Evolutionary conservation across 768 basidiomycete species (phyloP).

Genomic region (Phlegmacium glaucopus): DNA sequence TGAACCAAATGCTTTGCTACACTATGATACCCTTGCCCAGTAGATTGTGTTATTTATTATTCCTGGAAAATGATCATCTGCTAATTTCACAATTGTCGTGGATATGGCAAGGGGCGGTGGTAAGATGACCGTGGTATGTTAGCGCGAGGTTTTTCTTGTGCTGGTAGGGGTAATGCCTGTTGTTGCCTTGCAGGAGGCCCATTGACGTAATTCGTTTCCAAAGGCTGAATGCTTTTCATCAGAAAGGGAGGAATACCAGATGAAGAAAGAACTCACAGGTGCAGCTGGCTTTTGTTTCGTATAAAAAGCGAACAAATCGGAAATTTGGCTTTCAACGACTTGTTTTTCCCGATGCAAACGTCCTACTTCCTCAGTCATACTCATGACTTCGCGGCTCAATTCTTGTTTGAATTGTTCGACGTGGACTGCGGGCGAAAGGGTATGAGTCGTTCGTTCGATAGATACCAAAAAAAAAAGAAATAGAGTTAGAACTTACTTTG

Average conservation of each 20-base stretch:
- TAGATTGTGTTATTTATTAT: neutral
- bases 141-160: slow-evolving; percentile 12
- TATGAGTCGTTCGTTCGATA: neutral
- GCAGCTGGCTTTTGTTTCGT: slow-evolving; percentile 52
- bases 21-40: neutral
- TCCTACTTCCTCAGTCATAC: slow-evolving; percentile 71
- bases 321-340: slow-evolving; percentile 64
- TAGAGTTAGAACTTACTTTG: slow-evolving; percentile 44
- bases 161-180: neutral
- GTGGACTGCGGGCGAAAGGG: slow-evolving; percentile 48
- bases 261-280: slow-evolving; percentile 10
- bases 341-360: slow-evolving; percentile 65
- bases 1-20: slow-evolving; percentile 5
- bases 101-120: slow-evolving; percentile 24
- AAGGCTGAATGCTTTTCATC: slow-evolving; percentile 13
- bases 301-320: slow-evolving; percentile 70
- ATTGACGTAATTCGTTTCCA: slow-evolving; percentile 13
- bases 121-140: slow-evolving; percentile 20
- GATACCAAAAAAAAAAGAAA: neutral
- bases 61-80: neutral
- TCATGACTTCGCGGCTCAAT: slow-evolving; percentile 67
- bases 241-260: neutral
- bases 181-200: slow-evolving; percentile 1
- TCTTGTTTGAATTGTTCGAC: slow-evolving; percentile 87
- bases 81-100: slow-evolving; percentile 11